Conservation (phyloP, 805 yeast genomes). For the Tetrapisispora phaffii region DNA sequence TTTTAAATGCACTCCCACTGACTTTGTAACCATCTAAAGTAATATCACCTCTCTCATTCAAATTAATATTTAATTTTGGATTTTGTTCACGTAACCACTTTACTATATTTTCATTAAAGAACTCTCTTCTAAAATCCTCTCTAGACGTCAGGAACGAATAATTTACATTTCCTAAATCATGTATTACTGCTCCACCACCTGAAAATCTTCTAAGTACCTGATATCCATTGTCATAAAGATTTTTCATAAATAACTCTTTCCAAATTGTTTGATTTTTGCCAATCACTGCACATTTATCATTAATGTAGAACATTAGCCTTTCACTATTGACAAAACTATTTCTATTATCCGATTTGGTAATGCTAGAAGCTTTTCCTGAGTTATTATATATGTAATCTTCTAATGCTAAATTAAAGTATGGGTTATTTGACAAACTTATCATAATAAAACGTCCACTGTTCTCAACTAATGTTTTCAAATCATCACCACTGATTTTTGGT, state of each 20-base stretch:
- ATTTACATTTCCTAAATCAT: constrained; percentile 81
- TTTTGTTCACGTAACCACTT: constrained; percentile 15
- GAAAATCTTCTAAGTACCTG: constrained; percentile 71
- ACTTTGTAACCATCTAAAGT: constrained; percentile 45
- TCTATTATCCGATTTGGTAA: constrained; percentile 11
- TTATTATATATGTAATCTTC: constrained; percentile 68
- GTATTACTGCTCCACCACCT: constrained; percentile 98
- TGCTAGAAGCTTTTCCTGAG: constrained; percentile 38
- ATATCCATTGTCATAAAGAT: constrained; percentile 39
- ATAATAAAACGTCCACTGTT: constrained; percentile 53
- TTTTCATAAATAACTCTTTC: constrained; percentile 64
- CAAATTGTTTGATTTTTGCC: constrained; percentile 97
- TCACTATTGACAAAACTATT: constrained; percentile 23
- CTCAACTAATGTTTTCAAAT: constrained; percentile 19
- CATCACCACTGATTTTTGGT: neutral
- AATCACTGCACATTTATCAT: constrained; percentile 78
- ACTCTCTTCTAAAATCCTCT: constrained; percentile 49
- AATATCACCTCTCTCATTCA: constrained; percentile 78
- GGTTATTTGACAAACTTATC: constrained; percentile 41
- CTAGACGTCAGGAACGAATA: constrained; percentile 71
- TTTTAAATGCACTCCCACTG: constrained; percentile 88
- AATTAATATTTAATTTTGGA: constrained; percentile 27
- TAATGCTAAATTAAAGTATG: constrained; percentile 66
- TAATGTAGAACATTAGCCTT: constrained; percentile 62
- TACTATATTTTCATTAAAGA: constrained; percentile 43